Conservation (phyloP, 2,329 filamentous ascomycete species). For the Fusarium sp. region DNA sequence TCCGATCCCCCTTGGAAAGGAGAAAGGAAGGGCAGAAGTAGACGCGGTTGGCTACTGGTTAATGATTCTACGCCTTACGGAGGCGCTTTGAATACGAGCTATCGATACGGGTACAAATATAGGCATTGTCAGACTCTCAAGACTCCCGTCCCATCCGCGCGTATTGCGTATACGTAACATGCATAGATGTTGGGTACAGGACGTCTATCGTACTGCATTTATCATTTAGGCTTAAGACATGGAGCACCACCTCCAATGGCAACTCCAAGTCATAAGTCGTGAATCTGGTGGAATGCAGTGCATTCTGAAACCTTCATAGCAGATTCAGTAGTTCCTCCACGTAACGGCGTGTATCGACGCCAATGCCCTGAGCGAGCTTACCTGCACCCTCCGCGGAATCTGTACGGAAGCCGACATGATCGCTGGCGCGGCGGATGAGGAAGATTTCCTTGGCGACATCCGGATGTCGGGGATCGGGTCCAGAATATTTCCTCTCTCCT, state of each 20-base stretch:
- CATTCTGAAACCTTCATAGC: conserved; percentile 37
- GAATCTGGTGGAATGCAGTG: conserved; percentile 10
- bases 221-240: not conserved
- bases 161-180: not conserved
- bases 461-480: conserved; percentile 9
- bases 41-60: not conserved
- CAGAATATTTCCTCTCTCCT: conserved; percentile 22
- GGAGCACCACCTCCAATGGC: not conserved
- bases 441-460: conserved; percentile 66
- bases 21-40: not conserved
- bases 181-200: not conserved
- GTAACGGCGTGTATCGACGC: conserved; percentile 79
- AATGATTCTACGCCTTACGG: not conserved
- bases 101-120: conserved; percentile 16
- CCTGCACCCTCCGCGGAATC: conserved; percentile 63
- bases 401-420: conserved; percentile 56
- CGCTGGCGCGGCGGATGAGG: conserved; percentile 67
- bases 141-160: not conserved
- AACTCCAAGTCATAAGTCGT: conserved; percentile 8
- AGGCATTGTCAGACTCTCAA: not conserved
- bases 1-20: not conserved
- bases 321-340: conserved; percentile 77
- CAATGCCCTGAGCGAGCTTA: conserved; percentile 75
- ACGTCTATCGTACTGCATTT: not conserved
- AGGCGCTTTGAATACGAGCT: conserved; percentile 20